Percentiles rank a stretch among this genome's conserved stretches.
phyloP scores from a whole-genome alignment of 257 asterid species.

The Nemophila menziesii region DNA sequence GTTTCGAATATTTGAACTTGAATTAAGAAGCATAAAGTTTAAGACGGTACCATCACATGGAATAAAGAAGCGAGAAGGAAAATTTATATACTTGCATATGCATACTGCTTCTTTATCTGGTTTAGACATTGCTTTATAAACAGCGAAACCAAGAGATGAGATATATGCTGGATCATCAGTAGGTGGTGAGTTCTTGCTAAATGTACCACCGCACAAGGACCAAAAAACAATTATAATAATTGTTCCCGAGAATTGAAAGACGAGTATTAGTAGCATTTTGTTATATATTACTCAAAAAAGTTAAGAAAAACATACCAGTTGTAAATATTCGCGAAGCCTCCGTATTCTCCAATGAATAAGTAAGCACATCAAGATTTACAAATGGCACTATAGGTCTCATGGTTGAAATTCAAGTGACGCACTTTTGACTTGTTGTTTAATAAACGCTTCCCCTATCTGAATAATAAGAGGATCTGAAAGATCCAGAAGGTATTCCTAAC shows the following conservation, averaged over 20 bases:
- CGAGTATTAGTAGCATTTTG: too few relatives aligned
- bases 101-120: conserved; percentile 84
- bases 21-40: conserved; percentile 5
- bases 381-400: neutral
- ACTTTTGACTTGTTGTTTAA: conserved; percentile 63
- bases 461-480: conserved; percentile 87
- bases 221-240: too few relatives aligned
- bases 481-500: conserved; percentile 86
- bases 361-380: neutral
- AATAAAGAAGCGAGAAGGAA: conserved; percentile 8
- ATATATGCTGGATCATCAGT: conserved; percentile 70
- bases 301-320: conserved; percentile 49
- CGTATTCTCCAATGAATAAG: conserved; percentile 75
- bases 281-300: neutral
- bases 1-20: too few relatives aligned
- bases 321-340: conserved; percentile 78
- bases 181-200: conserved; percentile 91
- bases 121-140: conserved; percentile 72
- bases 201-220: conserved; percentile 59
- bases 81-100: conserved; percentile 72
- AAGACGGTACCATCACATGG: too few relatives aligned
- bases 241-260: neutral
- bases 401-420: conserved; percentile 7
- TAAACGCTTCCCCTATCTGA: conserved; percentile 83
- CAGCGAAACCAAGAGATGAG: conserved; percentile 85